Percentiles rank a stretch among this genome's conserved stretches.
Conservation (phyloP, 1,284 basidiomycete genomes). For the Mycena sp. region DNA sequence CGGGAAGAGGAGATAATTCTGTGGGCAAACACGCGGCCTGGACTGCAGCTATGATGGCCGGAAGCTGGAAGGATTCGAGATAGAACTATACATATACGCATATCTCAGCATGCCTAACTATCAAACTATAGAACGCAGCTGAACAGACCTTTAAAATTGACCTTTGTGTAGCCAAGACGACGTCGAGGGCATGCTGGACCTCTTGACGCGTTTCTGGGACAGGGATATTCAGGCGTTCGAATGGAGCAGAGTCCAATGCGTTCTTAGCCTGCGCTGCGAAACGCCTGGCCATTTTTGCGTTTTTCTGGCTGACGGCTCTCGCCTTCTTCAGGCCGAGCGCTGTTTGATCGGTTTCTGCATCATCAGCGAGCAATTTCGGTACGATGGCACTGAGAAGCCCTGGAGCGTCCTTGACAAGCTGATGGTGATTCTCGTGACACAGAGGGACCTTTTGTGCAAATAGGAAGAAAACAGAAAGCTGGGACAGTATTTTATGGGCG, state of each 20-base stretch:
- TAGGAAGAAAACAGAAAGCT: conserved; percentile 36
- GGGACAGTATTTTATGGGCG: conserved; percentile 30
- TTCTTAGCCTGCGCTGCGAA: neutral
- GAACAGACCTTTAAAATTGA: conserved; percentile 23
- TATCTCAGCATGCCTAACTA: neutral
- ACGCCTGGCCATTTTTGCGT: conserved; percentile 8
- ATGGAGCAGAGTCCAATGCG: conserved; percentile 4
- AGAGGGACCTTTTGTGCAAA: conserved; percentile 22
- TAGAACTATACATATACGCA: conserved; percentile 3
- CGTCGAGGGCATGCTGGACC: neutral
- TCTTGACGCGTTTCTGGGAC: conserved; percentile 12
- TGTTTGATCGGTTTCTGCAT: neutral
- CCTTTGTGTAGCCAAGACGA: conserved; percentile 19
- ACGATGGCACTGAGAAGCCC: neutral
- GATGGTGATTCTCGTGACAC: conserved; percentile 3
- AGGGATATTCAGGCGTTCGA: conserved; percentile 7
- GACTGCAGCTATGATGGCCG: conserved; percentile 14
- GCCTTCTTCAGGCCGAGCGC: neutral
- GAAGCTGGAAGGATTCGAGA: conserved; percentile 19
- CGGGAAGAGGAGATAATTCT: neutral
- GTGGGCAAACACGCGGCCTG: conserved; percentile 3
- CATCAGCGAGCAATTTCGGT: neutral
- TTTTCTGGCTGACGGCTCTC: conserved; percentile 19
- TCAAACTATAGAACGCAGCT: neutral
- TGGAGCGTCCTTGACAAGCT: conserved; percentile 22